Conservation (phyloP, 169 alveolate species). For the Plasmodium gonderi region DNA sequence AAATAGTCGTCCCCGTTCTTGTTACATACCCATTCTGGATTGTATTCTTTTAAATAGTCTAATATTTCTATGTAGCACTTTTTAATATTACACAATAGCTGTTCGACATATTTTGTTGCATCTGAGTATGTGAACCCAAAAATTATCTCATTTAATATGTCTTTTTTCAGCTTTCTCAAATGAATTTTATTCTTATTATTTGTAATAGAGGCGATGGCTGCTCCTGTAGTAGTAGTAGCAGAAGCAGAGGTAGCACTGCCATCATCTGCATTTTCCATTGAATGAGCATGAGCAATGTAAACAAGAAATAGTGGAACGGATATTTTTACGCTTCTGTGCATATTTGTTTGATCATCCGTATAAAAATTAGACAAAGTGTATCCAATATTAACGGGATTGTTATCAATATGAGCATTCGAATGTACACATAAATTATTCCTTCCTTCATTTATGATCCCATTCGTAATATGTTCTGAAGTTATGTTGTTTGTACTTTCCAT, state of each 20-base stretch:
- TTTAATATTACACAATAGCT: conserved; percentile 36
- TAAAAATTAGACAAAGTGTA: too few relatives aligned
- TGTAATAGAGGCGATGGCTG: not conserved
- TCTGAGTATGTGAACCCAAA: conserved; percentile 12
- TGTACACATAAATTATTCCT: too few relatives aligned
- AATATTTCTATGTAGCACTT: conserved; percentile 18
- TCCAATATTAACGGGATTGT: too few relatives aligned
- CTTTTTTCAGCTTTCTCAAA: not conserved
- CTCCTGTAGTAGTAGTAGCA: not conserved
- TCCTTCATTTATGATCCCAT: too few relatives aligned
- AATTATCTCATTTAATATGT: conserved; percentile 12
- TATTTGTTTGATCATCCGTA: not conserved
- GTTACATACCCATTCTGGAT: conserved; percentile 1
- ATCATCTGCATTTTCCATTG: too few relatives aligned
- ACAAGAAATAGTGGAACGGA: not conserved
- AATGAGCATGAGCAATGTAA: not conserved
- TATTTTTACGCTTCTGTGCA: not conserved
- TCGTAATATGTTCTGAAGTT: too few relatives aligned
- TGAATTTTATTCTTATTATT: not conserved
- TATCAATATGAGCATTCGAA: not conserved
- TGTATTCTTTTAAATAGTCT: conserved; percentile 16
- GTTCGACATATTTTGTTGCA: conserved; percentile 33
- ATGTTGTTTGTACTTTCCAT: too few relatives aligned
- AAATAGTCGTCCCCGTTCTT: conserved; percentile 12
- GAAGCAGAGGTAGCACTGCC: not conserved